Conservation (phyloP, 352 stramenopile genomes). For the Globisporangium paddicum region DNA sequence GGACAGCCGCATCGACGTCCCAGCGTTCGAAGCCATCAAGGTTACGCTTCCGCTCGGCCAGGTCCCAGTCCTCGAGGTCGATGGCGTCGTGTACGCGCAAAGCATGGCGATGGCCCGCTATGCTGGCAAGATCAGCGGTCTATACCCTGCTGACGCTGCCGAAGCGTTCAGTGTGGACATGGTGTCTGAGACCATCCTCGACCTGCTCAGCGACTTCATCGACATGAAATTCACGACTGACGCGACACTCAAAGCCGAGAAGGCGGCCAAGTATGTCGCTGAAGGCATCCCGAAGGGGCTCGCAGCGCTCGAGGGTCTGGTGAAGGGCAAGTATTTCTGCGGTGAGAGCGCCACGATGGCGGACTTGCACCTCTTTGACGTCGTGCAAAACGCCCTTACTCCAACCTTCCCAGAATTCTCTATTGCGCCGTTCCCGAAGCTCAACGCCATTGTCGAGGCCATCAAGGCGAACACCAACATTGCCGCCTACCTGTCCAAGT, state of each 20-base stretch:
- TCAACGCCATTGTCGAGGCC: conserved; percentile 12
- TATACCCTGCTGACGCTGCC: conserved; percentile 39
- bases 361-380: conserved; percentile 42
- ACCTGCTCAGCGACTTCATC: conserved; percentile 1
- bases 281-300: conserved; percentile 15
- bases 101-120: conserved; percentile 59
- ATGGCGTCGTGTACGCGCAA: conserved; percentile 40
- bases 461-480: conserved; percentile 20
- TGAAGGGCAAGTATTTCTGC: conserved; percentile 43
- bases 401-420: conserved; percentile 20
- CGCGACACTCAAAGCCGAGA: not conserved
- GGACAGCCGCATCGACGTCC: conserved; percentile 31
- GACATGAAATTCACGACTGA: conserved; percentile 2
- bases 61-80: conserved; percentile 45
- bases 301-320: conserved; percentile 26
- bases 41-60: conserved; percentile 37
- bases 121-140: conserved; percentile 34
- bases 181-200: conserved; percentile 25
- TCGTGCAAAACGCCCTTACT: conserved; percentile 33
- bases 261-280: not conserved
- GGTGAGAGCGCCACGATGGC: conserved; percentile 32
- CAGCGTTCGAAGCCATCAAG: conserved; percentile 32
- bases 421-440: conserved; percentile 18
- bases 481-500: conserved; percentile 25
- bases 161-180: conserved; percentile 31